Conservation (phyloP, 495 filamentous ascomycete species). For the Podospora appendiculata region DNA sequence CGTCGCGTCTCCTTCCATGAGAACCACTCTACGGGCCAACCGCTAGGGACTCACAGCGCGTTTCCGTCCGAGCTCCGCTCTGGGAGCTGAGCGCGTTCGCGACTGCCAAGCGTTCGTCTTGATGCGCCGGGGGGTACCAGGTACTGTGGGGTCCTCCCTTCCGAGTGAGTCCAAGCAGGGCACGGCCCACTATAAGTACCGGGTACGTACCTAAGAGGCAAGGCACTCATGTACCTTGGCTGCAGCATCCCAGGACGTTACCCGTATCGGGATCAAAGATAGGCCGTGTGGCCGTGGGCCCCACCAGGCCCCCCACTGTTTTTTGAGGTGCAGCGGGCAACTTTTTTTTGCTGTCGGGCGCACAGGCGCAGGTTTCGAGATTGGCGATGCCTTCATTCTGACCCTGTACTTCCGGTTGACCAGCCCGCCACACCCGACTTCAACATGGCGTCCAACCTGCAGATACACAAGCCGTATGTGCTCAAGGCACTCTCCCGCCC, state of each 20-base stretch:
- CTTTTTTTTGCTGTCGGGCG: conserved; percentile 17
- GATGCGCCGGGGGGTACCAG: too few species aligned
- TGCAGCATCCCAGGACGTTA: background rate
- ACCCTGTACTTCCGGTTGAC: background rate
- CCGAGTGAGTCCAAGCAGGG: too few species aligned
- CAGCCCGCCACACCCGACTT: background rate
- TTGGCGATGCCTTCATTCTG: conserved; percentile 9
- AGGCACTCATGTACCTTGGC: too few species aligned
- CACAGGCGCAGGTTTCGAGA: background rate
- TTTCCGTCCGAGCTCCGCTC: too few species aligned
- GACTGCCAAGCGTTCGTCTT: too few species aligned
- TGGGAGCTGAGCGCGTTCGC: too few species aligned
- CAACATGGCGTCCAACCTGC: conserved; percentile 45
- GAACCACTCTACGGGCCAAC: too few species aligned
- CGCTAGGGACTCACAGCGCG: too few species aligned
- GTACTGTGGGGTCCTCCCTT: too few species aligned
- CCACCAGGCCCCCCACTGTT: conserved; percentile 14
- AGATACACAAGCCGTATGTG: conserved; percentile 50
- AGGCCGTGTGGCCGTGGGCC: conserved; percentile 8
- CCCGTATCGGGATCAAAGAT: conserved; percentile 20
- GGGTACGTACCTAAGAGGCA: too few species aligned
- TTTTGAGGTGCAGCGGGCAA: conserved; percentile 9
- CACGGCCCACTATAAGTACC: too few species aligned
- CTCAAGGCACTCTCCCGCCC: conserved; percentile 61
- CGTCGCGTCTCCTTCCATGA: too few species aligned